Evolutionary conservation across 2,329 filamentous ascomycete species (phyloP).

Genomic region (Aspergillus sp.): DNA sequence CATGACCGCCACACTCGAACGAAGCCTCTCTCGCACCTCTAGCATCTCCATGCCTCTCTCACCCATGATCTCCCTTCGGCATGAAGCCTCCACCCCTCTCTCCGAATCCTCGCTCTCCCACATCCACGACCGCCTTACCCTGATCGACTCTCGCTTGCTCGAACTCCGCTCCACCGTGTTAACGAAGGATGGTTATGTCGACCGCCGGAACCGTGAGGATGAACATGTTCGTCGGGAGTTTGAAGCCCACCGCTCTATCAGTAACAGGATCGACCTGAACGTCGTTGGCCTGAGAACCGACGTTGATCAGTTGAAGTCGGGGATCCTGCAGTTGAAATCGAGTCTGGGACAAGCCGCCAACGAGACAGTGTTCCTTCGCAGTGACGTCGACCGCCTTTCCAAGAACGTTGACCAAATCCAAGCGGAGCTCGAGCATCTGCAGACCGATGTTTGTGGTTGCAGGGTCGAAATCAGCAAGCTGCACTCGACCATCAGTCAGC

Average conservation of each 20-base stretch:
- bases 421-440: constrained; percentile 39
- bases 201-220: constrained; percentile 46
- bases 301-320: constrained; percentile 41
- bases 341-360: constrained; percentile 37
- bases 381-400: constrained; percentile 43
- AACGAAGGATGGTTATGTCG: constrained; percentile 45
- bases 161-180: constrained; percentile 44
- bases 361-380: constrained; percentile 41
- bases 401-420: constrained; percentile 44
- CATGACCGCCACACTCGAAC: constrained; percentile 43
- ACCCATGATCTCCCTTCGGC: constrained; percentile 39
- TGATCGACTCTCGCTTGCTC: constrained; percentile 43
- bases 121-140: constrained; percentile 44
- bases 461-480: constrained; percentile 44
- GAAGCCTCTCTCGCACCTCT: constrained; percentile 43
- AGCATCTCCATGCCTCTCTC: constrained; percentile 43
- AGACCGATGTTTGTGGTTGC: constrained; percentile 39
- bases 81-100: constrained; percentile 41
- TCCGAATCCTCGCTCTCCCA: constrained; percentile 42
- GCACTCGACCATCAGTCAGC: constrained; percentile 40
- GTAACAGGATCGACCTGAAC: constrained; percentile 41
- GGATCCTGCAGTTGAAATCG: constrained; percentile 41
- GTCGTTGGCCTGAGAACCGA: constrained; percentile 42
- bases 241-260: constrained; percentile 39
- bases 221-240: constrained; percentile 46